Evolutionary conservation across 768 basidiomycete species (phyloP), one percentile per base, ranked within the genome.

Genomic region (Hydnum rufescens): DNA sequence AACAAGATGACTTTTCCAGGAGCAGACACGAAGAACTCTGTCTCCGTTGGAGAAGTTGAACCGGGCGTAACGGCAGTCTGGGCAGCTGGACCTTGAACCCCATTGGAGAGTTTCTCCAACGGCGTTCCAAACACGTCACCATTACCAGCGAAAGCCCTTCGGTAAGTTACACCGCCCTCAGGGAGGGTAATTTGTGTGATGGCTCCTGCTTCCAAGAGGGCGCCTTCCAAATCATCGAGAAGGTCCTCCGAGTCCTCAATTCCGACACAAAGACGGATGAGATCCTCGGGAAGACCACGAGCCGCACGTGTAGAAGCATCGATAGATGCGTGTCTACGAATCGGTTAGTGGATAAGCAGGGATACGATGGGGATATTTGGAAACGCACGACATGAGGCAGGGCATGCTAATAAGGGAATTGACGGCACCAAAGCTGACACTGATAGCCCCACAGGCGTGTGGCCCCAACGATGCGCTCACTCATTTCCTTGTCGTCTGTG

Each of bases 341-440:
- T 51, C 54, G 39, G 49, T 32, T 39, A 54, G 26, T 26, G 51
- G 30, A 32, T 52, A 57, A 49, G 8, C 28, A 51, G 55, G 39
- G 32, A 3, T 22, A 2, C 42, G 16, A 13, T 26, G 54, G 51
- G 46, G 18, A n/a, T n/a, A n/a, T n/a, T 32, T 31, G 55, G 13
- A 4, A 57, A 83, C 92, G 69, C 66, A 97, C 93, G 90, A 95
- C 95, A 99, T 97, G 60, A 88, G 78, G 64, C 95, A 97, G 32
- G 95, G 95, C 93, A 99, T 96, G 57, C 85, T 89, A 67, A 97
- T 97, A 64, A 99, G 64, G 61, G 86, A 89, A 69, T 99, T 99
- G 55, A 99, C 92, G 58, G 86, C 90, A 30, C 95, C 95, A 61
- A 99, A 99, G 63, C 87, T 90, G 60, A 99, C 95, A 56, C 83